Evolutionary conservation across 768 basidiomycete genomes (phyloP), one percentile per base, ranked within the genome.

Genomic region (Termitomyces sp.): DNA sequence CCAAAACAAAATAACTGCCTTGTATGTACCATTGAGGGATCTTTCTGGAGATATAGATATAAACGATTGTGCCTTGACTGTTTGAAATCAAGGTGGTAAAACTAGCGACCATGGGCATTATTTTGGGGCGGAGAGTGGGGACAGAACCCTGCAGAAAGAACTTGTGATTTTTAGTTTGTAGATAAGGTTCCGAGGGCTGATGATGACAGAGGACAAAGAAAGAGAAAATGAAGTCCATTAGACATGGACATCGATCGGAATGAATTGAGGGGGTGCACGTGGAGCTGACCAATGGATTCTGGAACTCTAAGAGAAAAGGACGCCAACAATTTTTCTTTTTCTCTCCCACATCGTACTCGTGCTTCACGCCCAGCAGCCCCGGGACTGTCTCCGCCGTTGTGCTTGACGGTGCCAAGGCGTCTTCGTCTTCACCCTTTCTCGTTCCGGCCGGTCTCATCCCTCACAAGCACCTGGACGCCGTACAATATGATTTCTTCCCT

Each of bases 401-500:
- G 51, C 53, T 55, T 51, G 35, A 51, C 55, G 56, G 57, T 61
- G 63, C 55, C 61, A 60, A 53, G 57, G 50, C 51, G 56, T 64
- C 57, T 34, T 51, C 46, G 50, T 60, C 53, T 49, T 48, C 58
- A 45, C 48, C 58, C 37, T 58, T 46, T 64, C 60, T 50, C 62
- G 35, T 52, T 48, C 58, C 51, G 55, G 48, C 57, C 48, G 58
- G 58, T 61, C 58, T 62, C 59, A 57, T 42, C 58, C 53, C 59
- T 62, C 66, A 69, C 62, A 59, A 56, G 65, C 60, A 61, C 59
- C 63, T 70, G 68, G 66, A 71, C 70, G 68, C 65, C 66, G 69
- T 70, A 64, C 73, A 69, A 65, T 69, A 75, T 76, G 74, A 71
- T 72, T 61, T 73, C 70, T 66, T 72, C 73, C 66, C 67, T 74